Percentiles rank a stretch among this genome's conserved stretches.
phyloP scores from a whole-genome alignment of 257 asterid species.

The Rhazya stricta region DNA sequence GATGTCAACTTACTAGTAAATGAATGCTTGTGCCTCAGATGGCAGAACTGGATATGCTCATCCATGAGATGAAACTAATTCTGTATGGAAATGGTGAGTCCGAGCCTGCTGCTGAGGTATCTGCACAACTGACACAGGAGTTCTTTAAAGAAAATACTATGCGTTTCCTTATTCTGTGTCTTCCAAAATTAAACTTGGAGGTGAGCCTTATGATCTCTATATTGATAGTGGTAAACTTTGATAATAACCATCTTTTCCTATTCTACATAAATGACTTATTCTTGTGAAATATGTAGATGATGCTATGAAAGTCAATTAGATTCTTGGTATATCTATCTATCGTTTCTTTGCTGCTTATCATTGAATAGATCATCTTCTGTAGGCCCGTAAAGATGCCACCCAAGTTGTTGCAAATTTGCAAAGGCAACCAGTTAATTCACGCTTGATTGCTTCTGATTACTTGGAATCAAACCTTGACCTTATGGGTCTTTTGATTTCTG shows the following conservation, averaged over 20 bases:
- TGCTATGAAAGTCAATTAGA: neutral
- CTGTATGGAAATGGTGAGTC: constrained; percentile 63
- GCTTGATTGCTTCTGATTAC: constrained; percentile 74
- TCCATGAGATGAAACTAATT: constrained; percentile 62
- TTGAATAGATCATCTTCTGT: constrained; percentile 13
- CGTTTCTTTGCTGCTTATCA: constrained; percentile 16
- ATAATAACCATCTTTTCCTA: neutral
- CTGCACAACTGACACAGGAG: constrained; percentile 66
- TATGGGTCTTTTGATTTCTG: constrained; percentile 54
- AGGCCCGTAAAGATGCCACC: constrained; percentile 90
- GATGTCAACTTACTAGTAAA: neutral
- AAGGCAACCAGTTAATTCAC: constrained; percentile 67
- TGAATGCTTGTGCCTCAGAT: constrained; percentile 39
- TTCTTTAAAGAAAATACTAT: constrained; percentile 58
- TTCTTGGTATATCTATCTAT: neutral
- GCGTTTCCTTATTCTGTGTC: constrained; percentile 59
- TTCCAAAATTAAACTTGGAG: constrained; percentile 78
- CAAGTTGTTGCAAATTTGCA: constrained; percentile 85
- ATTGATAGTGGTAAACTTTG: neutral
- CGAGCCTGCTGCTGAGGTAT: constrained; percentile 74
- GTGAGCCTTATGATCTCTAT: constrained; percentile 23
- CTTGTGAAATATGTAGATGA: neutral
- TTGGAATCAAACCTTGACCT: constrained; percentile 76
- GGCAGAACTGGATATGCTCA: constrained; percentile 44
- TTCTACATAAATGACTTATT: neutral